Evolutionary conservation across 2,329 filamentous ascomycete species (phyloP).

Genomic region (Helicocarpus griseus): DNA sequence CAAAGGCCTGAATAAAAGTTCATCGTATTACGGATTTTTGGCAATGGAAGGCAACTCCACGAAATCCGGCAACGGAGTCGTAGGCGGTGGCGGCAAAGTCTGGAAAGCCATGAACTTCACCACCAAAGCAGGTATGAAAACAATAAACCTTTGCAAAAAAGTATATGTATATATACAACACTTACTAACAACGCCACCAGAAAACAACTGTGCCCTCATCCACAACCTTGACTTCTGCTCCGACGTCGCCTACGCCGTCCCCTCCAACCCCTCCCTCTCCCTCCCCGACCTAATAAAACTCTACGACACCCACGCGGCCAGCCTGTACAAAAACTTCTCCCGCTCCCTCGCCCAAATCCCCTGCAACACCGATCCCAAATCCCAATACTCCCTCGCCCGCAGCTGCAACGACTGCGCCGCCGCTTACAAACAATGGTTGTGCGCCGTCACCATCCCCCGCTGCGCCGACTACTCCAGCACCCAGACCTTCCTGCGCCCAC

Average conservation of each 20-base stretch:
- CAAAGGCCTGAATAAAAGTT: conserved; percentile 60
- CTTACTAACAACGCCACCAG: conserved; percentile 28
- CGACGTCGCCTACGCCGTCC: conserved; percentile 83
- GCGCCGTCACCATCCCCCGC: conserved; percentile 81
- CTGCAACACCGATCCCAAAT: conserved; percentile 65
- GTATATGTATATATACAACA: neutral
- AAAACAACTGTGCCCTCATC: conserved; percentile 74
- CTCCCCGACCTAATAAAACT: conserved; percentile 53
- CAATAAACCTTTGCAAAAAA: neutral
- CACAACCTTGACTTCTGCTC: conserved; percentile 83
- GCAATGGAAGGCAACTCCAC: conserved; percentile 52
- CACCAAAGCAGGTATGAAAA: conserved; percentile 62
- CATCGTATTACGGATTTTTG: conserved; percentile 63
- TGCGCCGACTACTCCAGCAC: conserved; percentile 70
- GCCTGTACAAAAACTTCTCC: conserved; percentile 66
- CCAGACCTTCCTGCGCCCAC: conserved; percentile 50
- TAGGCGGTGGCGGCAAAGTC: conserved; percentile 66
- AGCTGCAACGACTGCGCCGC: conserved; percentile 64
- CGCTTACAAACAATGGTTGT: conserved; percentile 93
- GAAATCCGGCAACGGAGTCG: conserved; percentile 42
- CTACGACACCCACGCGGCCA: conserved; percentile 67
- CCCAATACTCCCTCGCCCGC: conserved; percentile 71
- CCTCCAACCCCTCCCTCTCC: conserved; percentile 62
- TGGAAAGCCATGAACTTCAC: conserved; percentile 63
- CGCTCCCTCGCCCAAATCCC: conserved; percentile 75